Evolutionary conservation across 2,329 filamentous ascomycete genomes (phyloP), one percentile per base, ranked within the genome.

Genomic region (Talaromyces amestolkiae): DNA sequence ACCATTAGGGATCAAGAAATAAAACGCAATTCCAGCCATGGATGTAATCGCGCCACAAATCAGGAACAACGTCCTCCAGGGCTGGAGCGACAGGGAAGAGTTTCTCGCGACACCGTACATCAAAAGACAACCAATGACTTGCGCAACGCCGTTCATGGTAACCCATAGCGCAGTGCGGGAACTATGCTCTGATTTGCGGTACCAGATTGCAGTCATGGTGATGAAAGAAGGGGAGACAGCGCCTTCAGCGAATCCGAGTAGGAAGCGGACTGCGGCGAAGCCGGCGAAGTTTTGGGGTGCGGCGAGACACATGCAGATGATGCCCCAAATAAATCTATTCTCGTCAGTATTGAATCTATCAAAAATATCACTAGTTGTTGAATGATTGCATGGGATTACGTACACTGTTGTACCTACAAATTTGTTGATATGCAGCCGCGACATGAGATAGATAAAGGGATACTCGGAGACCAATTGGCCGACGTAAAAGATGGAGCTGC

Each of bases 401-500:
- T 75, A 82, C 78, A 84, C 76, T 0, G 80, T 83, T 1, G 71
- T 72, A 15, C 82, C 82, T 4, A 85, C 82, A 65, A 84, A 83
- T 64, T 81, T 82, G 41, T 81, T 80, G n/a, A 85, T 69, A 9
- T 77, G 81, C 3, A 85, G 74, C 4, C 78, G 75, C 39, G 77
- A 80, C 82, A 85, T 85, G 11, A 85, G 72, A 68, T 84, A 84
- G 58, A 83, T 82, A 65, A 81, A 82, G 1, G 82, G 82, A 64
- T 80, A 83, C 66, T 84, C 82, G 0, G 82, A 77, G 2, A 82
- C 77, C 9, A 82, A 73, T 67, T 83, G 80, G 7, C 78, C 76
- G 31, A 83, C 61, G 33, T 71, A 74, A 61, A 73, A 74, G 37
- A 74, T 72, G 2, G 72, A 72, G 17, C 73, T 78, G 35, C 74